Conservation (phyloP, 768 basidiomycete species). For the Butyriboletus loyo region DNA sequence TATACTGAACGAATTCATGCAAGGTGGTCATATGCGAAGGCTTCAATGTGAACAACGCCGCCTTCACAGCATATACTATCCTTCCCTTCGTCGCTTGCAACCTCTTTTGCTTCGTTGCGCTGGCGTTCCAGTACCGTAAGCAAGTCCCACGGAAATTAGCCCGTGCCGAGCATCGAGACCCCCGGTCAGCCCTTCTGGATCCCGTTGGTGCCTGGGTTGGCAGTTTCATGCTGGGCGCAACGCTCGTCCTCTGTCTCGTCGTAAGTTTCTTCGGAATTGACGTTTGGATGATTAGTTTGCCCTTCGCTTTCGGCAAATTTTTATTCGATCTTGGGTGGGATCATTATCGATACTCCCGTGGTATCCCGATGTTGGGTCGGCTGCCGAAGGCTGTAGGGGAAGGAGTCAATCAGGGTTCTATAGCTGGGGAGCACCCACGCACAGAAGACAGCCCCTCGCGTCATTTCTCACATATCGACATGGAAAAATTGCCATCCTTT, state of each 20-base stretch:
- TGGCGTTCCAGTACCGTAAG: constrained; percentile 57
- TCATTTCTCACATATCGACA: neutral
- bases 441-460: neutral
- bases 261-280: constrained; percentile 74
- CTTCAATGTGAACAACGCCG: constrained; percentile 71
- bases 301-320: constrained; percentile 74
- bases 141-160: constrained; percentile 48
- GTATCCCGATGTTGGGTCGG: constrained; percentile 20
- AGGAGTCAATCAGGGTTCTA: neutral
- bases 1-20: neutral
- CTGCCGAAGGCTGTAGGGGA: neutral
- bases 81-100: constrained; percentile 72
- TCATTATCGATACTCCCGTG: constrained; percentile 41
- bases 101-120: constrained; percentile 59
- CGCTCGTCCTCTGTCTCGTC: constrained; percentile 71
- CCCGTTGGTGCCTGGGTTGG: constrained; percentile 73
- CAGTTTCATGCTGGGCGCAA: constrained; percentile 57
- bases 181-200: constrained; percentile 68
- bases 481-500: neutral
- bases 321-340: constrained; percentile 63
- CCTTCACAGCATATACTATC: constrained; percentile 80
- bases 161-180: constrained; percentile 38
- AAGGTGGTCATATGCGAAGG: constrained; percentile 82
- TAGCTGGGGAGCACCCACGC: neutral
- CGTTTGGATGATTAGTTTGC: constrained; percentile 82